Evolutionary conservation across 345 rosid genomes (phyloP).

Genomic region (Toxicodendron radicans): DNA sequence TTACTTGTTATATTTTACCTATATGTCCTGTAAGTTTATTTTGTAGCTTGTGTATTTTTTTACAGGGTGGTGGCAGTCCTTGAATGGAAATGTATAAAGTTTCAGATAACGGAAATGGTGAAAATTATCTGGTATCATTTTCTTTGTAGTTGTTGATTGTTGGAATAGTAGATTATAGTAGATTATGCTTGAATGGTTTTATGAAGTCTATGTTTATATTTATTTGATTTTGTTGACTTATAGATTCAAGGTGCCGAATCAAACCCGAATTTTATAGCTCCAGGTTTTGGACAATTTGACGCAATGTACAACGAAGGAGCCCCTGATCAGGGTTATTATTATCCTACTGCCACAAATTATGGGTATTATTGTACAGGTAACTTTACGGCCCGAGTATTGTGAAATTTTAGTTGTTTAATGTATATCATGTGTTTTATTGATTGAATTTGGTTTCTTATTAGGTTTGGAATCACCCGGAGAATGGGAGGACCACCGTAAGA

Average conservation of each 20-base stretch:
- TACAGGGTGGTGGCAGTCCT: conserved; percentile 35
- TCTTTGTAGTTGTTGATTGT: not conserved
- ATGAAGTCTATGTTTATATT: not conserved
- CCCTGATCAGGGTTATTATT: conserved; percentile 80
- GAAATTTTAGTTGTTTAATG: conserved; percentile 3
- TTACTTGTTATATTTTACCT: not conserved
- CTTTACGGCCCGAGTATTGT: not conserved
- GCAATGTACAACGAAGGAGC: conserved; percentile 80
- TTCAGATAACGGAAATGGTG: conserved; percentile 35
- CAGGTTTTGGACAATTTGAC: conserved; percentile 48
- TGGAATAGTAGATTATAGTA: not conserved
- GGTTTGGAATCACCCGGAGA: conserved; percentile 88
- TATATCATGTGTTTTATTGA: conserved; percentile 14
- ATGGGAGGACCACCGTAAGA: conserved; percentile 85
- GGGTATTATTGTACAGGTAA: conserved; percentile 96
- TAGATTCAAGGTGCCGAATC: conserved; percentile 47
- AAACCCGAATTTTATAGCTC: conserved; percentile 39
- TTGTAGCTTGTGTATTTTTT: not conserved
- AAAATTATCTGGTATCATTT: conserved; percentile 34
- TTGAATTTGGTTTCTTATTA: conserved; percentile 21
- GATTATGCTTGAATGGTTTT: not conserved
- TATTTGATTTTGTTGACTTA: conserved; percentile 2
- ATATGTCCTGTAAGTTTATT: not conserved
- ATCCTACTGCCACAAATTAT: conserved; percentile 70
- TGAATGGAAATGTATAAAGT: conserved; percentile 43